phyloP scores from a whole-genome alignment of 257 asterid species.

The Solanum dulcamara region DNA sequence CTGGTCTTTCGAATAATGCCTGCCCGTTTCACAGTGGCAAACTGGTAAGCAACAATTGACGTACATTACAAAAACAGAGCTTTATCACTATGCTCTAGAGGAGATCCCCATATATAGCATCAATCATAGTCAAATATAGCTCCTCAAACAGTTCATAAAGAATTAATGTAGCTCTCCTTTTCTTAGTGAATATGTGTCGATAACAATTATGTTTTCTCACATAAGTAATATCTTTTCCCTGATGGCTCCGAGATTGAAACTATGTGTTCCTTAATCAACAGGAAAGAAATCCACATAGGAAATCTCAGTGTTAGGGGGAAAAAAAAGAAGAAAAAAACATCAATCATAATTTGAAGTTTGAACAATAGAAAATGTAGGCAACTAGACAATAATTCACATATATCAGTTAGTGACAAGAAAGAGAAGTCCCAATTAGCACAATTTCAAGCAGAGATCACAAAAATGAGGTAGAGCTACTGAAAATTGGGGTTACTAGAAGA shows the following conservation, averaged over 20 bases:
- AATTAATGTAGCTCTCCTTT: background rate
- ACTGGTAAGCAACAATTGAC: slow-evolving; percentile 4
- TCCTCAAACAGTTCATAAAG: background rate
- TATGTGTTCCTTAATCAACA: background rate
- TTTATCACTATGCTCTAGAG: background rate
- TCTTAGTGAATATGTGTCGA: background rate
- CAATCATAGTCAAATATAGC: background rate
- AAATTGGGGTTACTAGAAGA: background rate
- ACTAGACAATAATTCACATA: background rate
- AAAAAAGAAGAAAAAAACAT: background rate
- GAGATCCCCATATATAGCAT: background rate
- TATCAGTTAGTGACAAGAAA: background rate
- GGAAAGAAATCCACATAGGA: background rate
- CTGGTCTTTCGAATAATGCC: slow-evolving; percentile 98
- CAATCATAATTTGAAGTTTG: background rate
- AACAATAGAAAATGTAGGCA: background rate
- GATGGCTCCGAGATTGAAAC: background rate
- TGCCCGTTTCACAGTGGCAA: slow-evolving; percentile 13
- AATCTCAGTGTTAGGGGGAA: background rate
- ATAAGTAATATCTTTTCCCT: background rate
- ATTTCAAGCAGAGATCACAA: background rate
- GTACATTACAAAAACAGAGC: background rate
- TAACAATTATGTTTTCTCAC: background rate
- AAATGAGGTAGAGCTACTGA: background rate
- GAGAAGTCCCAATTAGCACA: background rate